Evolutionary conservation across 805 yeast genomes (phyloP), one percentile per base, ranked within the genome.

Genomic region (Jamesozyma spencerorum): DNA sequence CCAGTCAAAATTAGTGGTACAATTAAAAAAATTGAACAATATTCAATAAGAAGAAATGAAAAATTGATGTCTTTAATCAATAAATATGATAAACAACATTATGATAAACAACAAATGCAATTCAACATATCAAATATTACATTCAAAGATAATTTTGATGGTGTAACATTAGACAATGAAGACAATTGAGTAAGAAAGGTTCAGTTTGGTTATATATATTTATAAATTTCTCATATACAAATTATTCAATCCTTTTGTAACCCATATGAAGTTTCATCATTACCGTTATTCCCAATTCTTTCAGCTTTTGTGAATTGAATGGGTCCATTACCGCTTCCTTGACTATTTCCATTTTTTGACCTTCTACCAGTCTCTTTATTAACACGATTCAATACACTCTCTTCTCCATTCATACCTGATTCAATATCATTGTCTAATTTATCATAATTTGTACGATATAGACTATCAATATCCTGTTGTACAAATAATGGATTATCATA

Each of bases 1-100:
- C 79, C 84, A 22, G 63, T 73, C 4, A 82, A 81, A 42, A 77
- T 85, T 0, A 80, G 94, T 53, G 97, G 96, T 0, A 86, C 96
- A 0, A 87, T 88, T 26, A 80, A 79, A 55, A 85, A 85, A 54
- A 75, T 94, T 47, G 94, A 88, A 55, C 72, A 77, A 47, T 74
- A 69, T 43, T 81, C 87, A 0, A 76, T 85, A 22, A 69, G 41
- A 66, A 75, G 54, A 66, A 50, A 46, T 39, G 41, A 45, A 18
- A 51, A 49, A 36, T 41, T 54, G 4, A 29, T 51, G 18, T 39
- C 48, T 10, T 34, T 49, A 3, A 36, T 57, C 17, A 40, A 51
- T 31, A 39, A 42, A 34, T 15, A 34, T 32, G 26, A 31, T 14
- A 24, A 20, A 11, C 20, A 24, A 10, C 18, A 38, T 15, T 37